phyloP scores from a whole-genome alignment of 176 grass and related monocot species.

The Hyparrhenia diplandra region DNA sequence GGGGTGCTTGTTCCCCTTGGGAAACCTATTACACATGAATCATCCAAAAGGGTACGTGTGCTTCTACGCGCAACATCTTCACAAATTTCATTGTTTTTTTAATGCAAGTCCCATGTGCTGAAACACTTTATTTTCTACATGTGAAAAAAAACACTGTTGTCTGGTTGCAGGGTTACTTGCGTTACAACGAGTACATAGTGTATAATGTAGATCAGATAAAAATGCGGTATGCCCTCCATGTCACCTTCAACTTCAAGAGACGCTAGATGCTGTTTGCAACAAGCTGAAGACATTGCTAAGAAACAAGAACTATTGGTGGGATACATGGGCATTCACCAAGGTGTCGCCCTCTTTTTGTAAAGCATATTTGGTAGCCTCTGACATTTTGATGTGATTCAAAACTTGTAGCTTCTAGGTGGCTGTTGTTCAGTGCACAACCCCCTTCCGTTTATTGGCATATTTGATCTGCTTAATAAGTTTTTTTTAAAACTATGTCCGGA shows the following conservation, averaged over 20 bases:
- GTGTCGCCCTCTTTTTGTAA: neutral
- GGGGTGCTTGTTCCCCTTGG: conserved; percentile 68
- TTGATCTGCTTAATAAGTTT: neutral
- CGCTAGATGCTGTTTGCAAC: neutral
- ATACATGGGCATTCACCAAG: neutral
- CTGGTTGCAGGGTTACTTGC: conserved; percentile 71
- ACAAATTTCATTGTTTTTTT: neutral
- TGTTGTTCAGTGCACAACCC: neutral
- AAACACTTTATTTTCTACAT: too few relatives aligned
- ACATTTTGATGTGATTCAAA: conserved; percentile 1
- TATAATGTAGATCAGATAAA: conserved; percentile 90
- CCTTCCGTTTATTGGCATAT: neutral
- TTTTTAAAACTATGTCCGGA: too few relatives aligned
- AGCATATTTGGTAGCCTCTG: neutral
- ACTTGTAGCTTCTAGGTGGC: neutral
- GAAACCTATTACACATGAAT: conserved; percentile 46
- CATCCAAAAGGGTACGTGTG: conserved; percentile 38
- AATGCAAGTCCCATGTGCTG: too few relatives aligned
- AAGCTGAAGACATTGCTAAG: neutral
- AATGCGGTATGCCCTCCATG: conserved; percentile 84
- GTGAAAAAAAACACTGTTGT: neutral
- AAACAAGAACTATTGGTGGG: neutral
- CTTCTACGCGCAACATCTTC: neutral
- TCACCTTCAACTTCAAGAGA: conserved; percentile 68
- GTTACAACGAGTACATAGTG: conserved; percentile 93